phyloP scores from a whole-genome alignment of 192 early-diverging fungal genomes.

The Backusella liffmaniae region DNA sequence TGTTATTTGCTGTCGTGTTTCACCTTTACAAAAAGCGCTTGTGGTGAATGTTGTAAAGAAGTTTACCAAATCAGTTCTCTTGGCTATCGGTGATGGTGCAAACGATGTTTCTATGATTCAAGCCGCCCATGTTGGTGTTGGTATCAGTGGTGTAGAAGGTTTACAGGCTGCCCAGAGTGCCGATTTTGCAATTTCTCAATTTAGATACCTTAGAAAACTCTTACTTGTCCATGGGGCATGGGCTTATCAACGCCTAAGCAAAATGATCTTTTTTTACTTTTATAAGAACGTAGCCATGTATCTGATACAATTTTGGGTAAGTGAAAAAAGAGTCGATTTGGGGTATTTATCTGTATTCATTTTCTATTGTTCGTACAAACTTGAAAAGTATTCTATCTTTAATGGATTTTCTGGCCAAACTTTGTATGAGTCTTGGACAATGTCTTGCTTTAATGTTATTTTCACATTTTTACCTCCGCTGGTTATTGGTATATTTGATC shows the following conservation, averaged over 20 bases:
- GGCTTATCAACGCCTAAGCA: conserved; percentile 90
- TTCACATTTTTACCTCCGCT: conserved; percentile 90
- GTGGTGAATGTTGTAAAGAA: conserved; percentile 95
- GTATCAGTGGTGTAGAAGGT: conserved; percentile 93
- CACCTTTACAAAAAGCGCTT: conserved; percentile 94
- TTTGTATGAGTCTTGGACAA: conserved; percentile 91
- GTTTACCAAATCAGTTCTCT: conserved; percentile 74
- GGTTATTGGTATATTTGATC: conserved; percentile 92
- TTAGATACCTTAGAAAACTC: conserved; percentile 88
- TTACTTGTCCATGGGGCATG: conserved; percentile 92
- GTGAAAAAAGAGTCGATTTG: background rate
- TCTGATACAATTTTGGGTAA: conserved; percentile 92
- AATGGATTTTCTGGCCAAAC: conserved; percentile 94
- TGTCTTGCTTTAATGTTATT: conserved; percentile 88
- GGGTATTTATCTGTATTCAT: background rate
- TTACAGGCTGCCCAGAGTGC: conserved; percentile 91
- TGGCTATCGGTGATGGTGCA: conserved; percentile 96
- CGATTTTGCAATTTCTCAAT: conserved; percentile 96
- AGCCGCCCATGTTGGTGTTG: conserved; percentile 93
- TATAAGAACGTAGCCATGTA: conserved; percentile 98
- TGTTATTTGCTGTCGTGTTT: conserved; percentile 97
- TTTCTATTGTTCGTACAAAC: background rate
- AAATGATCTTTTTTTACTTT: conserved; percentile 94
- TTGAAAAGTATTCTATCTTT: conserved; percentile 61
- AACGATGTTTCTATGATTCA: conserved; percentile 99